Conservation (phyloP, 495 filamentous ascomycete species). For the Aspergillus heteromorphus region DNA sequence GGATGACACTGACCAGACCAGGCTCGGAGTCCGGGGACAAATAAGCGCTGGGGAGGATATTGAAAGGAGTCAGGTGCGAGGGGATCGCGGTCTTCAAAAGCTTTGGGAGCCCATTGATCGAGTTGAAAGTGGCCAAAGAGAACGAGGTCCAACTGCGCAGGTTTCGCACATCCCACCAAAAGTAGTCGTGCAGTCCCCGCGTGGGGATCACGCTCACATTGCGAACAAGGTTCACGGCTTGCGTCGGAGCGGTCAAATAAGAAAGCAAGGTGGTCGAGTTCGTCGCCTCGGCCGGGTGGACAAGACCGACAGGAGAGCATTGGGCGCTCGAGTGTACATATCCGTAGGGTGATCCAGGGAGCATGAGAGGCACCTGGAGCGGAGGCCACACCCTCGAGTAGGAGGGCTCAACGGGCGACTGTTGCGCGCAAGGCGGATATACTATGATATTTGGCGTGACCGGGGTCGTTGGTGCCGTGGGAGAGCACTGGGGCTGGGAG, state of each 20-base stretch:
- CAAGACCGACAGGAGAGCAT: slow-evolving; percentile 44
- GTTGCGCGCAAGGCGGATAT: slow-evolving; percentile 26
- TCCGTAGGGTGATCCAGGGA: slow-evolving; percentile 39
- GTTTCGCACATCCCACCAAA: slow-evolving; percentile 93
- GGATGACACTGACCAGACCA: slow-evolving; percentile 63
- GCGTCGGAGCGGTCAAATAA: slow-evolving; percentile 75
- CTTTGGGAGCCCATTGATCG: slow-evolving; percentile 64
- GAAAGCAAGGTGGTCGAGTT: slow-evolving; percentile 65
- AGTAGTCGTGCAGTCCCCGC: slow-evolving; percentile 69
- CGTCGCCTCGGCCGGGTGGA: slow-evolving; percentile 30
- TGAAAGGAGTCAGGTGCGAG: slow-evolving; percentile 55
- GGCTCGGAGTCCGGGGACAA: slow-evolving; percentile 69
- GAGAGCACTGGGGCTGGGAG: slow-evolving; percentile 39
- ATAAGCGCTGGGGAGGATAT: slow-evolving; percentile 43
- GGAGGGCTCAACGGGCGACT: background rate
- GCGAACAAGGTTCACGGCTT: slow-evolving; percentile 74
- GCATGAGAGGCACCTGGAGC: slow-evolving; percentile 33
- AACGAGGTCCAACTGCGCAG: slow-evolving; percentile 77
- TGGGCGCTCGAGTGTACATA: slow-evolving; percentile 38
- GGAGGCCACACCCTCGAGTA: slow-evolving; percentile 18
- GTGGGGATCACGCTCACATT: slow-evolving; percentile 66
- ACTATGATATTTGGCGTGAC: slow-evolving; percentile 37
- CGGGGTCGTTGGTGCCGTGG: slow-evolving; percentile 44
- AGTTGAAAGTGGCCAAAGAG: slow-evolving; percentile 62
- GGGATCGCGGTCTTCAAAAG: slow-evolving; percentile 70